phyloP scores from a whole-genome alignment of 345 rosid genomes.

The Arabidopsis suecica region DNA sequence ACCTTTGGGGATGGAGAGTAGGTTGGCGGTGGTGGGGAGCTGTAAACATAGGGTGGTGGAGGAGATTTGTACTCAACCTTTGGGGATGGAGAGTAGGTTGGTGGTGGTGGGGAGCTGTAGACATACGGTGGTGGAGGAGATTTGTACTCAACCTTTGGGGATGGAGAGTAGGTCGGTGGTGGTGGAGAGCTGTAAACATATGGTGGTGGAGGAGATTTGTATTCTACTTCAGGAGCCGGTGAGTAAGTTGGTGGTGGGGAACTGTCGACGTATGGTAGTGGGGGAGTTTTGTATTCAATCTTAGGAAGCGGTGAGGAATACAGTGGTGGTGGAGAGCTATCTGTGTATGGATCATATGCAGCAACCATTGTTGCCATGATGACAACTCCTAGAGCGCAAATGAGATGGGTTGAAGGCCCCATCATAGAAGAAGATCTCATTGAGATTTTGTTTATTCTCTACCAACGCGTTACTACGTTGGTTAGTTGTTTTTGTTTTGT shows the following conservation, averaged over 20 bases:
- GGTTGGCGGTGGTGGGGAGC: slow-evolving; percentile 17
- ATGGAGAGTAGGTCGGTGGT: slow-evolving; percentile 20
- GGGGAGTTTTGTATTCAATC: slow-evolving; percentile 3
- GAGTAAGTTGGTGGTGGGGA: slow-evolving; percentile 29
- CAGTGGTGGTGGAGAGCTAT: slow-evolving; percentile 31
- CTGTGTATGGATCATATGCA: slow-evolving; percentile 6
- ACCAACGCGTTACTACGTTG: slow-evolving; percentile 22
- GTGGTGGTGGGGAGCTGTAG: slow-evolving; percentile 19
- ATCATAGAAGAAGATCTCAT: slow-evolving; percentile 29
- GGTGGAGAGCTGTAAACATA: slow-evolving; percentile 20
- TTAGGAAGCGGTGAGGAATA: slow-evolving; percentile 12
- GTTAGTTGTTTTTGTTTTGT: slow-evolving; percentile 25
- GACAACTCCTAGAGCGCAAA: slow-evolving; percentile 21
- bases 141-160: not conserved
- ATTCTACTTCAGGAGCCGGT: not conserved
- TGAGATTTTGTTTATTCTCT: not conserved
- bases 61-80: not conserved
- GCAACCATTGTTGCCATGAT: slow-evolving; percentile 33
- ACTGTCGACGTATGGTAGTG: slow-evolving; percentile 28
- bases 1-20: not conserved
- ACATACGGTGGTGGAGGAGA: slow-evolving; percentile 32
- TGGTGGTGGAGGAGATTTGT: slow-evolving; percentile 26
- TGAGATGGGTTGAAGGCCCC: slow-evolving; percentile 36
- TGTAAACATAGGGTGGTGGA: slow-evolving; percentile 27
- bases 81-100: not conserved